Base-by-base conservation (phyloP, 805 yeast genomes). In the Candida ascalaphidarum region DNA sequence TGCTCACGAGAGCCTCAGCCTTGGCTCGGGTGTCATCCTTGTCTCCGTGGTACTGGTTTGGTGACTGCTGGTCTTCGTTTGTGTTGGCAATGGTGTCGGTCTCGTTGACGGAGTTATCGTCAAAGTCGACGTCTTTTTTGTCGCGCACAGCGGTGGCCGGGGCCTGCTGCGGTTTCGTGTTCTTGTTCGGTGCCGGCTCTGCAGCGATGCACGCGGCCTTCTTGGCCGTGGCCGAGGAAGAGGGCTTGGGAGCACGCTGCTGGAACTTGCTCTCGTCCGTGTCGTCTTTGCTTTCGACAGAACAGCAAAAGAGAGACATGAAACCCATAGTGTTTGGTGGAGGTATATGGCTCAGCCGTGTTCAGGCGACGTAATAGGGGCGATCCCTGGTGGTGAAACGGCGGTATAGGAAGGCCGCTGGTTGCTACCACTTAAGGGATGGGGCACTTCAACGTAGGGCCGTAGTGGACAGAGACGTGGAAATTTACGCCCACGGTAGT, bases 41-140 rank as follows among this genome's bases (percentile, higher is more conserved):
- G 14, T 22, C 28, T 7, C 29, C 31, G 27, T 28, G 29, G 22
- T 27, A 8, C 12, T 14, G 22, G 28, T 23, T 25, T 23, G 30
- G 17, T 22, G 22, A 14, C 26, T 25, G 17, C 11, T 20, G 17
- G 23, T 49, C 56, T 11, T 54, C 60, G 34, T 47, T 46, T 22
- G 58, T 55, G 39, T 58, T 56, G 17, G 64, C 56, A 22, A 60
- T 56, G 11, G 67, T 61, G 32, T 58, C 68, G 11, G 65, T 55
- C 32, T 61, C 66, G 34, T 57, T 55, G 13, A 53, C 42, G 4
- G 65, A 56, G 30, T 56, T 45, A 25, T 58, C 66, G 24, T 52
- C 64, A 25, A 58, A 66, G 23, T 50, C 27, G 28, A 47, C 37
- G 20, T 55, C 55, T 23, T 48, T 50, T 27, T 48, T 54, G 18